Evolutionary conservation across 2,329 filamentous ascomycete genomes (phyloP).

Genomic region (Talaromyces sp.): DNA sequence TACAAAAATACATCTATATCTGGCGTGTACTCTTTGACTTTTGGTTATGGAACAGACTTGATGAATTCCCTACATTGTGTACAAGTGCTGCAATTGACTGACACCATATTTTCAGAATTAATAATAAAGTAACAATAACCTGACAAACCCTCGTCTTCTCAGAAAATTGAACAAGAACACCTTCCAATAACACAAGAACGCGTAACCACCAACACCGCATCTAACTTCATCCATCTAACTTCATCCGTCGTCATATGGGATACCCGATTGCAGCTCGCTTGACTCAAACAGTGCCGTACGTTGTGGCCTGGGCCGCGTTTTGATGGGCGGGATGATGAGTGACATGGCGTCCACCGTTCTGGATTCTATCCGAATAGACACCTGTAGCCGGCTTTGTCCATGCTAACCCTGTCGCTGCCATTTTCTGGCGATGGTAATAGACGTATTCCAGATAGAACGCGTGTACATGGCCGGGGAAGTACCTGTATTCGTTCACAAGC

Average conservation of each 20-base stretch:
- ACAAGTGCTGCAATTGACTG: not conserved
- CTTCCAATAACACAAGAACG: not conserved
- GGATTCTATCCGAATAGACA: slow-evolving; percentile 37
- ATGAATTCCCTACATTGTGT: not conserved
- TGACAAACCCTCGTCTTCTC: not conserved
- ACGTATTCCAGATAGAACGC: slow-evolving; percentile 80
- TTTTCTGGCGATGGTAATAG: slow-evolving; percentile 59
- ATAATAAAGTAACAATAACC: not conserved
- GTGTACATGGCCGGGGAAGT: slow-evolving; percentile 72
- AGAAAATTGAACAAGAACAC: not conserved
- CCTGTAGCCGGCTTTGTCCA: slow-evolving; percentile 26
- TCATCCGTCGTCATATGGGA: not conserved
- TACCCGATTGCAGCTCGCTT: not conserved
- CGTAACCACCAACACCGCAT: not conserved
- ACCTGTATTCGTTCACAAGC: slow-evolving; percentile 37
- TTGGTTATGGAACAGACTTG: not conserved
- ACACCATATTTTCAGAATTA: not conserved
- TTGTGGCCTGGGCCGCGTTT: slow-evolving; percentile 14
- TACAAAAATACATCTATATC: not conserved
- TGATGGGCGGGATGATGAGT: slow-evolving; percentile 18
- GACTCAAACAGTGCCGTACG: slow-evolving; percentile 8
- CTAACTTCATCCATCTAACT: not conserved
- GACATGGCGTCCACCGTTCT: slow-evolving; percentile 27
- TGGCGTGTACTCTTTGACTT: not conserved
- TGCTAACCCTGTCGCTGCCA: slow-evolving; percentile 18